These are phyloP conservation scores for Sanghuangporus weigelae DNA, from an alignment of 1,284 basidiomycete genomes.

Conservation along the genomic window DNA sequence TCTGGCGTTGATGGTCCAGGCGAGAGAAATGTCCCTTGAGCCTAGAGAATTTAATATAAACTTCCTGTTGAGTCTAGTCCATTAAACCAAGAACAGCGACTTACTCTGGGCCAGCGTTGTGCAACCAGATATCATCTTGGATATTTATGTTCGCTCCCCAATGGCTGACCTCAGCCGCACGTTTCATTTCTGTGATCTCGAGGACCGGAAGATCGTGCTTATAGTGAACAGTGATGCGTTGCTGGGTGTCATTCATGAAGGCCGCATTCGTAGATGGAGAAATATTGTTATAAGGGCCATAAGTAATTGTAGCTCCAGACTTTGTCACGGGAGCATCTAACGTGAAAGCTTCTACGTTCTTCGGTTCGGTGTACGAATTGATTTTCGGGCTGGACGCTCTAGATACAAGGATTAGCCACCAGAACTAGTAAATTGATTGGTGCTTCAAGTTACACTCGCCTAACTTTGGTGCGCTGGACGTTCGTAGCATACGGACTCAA, in stretches of 20 bases:
- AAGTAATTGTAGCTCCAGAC: conserved; percentile 77
- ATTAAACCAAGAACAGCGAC: conserved; percentile 28
- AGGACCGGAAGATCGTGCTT: conserved; percentile 75
- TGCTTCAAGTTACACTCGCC: conserved; percentile 41
- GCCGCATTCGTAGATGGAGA: conserved; percentile 51
- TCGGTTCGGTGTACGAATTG: conserved; percentile 62
- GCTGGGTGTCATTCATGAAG: conserved; percentile 60
- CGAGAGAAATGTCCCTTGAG: conserved; percentile 96
- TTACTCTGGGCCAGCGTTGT: conserved; percentile 85
- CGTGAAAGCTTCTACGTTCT: conserved; percentile 50
- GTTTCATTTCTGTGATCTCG: conserved; percentile 66
- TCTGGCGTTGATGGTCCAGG: conserved; percentile 76
- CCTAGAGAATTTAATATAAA: conserved; percentile 34
- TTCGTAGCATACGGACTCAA: conserved; percentile 80
- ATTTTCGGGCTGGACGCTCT: conserved; percentile 68
- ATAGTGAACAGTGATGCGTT: conserved; percentile 75
- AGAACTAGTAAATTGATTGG: conserved; percentile 7
- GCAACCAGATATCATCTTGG: conserved; percentile 80
- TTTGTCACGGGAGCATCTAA: conserved; percentile 60
- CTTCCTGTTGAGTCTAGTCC: conserved; percentile 6
- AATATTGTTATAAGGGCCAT: conserved; percentile 81
- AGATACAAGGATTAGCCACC: conserved; percentile 14
- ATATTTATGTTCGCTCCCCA: conserved; percentile 96
- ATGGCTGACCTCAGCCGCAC: conserved; percentile 89
- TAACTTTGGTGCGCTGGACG: conserved; percentile 81